These are phyloP conservation scores for Syncephalastrum monosporum DNA, from an alignment of 371 early-diverging fungal genomes.

Conservation along the genomic window DNA sequence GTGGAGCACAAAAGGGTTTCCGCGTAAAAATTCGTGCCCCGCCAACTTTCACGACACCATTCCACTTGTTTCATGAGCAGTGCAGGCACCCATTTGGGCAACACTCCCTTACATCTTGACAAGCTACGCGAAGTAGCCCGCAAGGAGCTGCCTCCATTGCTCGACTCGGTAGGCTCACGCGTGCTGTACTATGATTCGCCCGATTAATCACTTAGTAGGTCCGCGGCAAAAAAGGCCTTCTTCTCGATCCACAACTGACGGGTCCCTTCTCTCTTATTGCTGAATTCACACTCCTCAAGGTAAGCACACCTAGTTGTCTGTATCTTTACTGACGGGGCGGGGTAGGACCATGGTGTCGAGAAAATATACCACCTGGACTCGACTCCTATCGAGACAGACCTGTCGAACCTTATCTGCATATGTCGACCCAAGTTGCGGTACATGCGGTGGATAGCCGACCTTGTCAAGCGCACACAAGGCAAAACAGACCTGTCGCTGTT, in stretches of 20 bases:
- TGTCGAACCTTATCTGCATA: constrained; percentile 77
- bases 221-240: constrained; percentile 85
- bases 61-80: constrained; percentile 15
- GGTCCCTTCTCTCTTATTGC: constrained; percentile 86
- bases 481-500: constrained; percentile 67
- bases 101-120: constrained; percentile 55
- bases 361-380: constrained; percentile 83
- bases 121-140: constrained; percentile 68
- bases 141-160: constrained; percentile 66
- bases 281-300: constrained; percentile 83
- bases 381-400: constrained; percentile 64
- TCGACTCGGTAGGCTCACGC: constrained; percentile 67
- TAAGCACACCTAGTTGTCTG: constrained; percentile 18
- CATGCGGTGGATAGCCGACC: constrained; percentile 81
- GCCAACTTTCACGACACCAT: too few relatives aligned
- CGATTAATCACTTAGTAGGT: constrained; percentile 51
- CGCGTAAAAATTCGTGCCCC: too few relatives aligned
- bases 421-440: constrained; percentile 75
- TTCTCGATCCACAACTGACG: constrained; percentile 81
- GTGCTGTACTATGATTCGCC: neutral
- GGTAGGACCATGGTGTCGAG: constrained; percentile 91
- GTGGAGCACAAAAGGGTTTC: too few relatives aligned
- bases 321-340: neutral
- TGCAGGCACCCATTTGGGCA: constrained; percentile 42
- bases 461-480: constrained; percentile 36